Conservation (phyloP, 129 eudicot genomes). For the Mikania micrantha region DNA sequence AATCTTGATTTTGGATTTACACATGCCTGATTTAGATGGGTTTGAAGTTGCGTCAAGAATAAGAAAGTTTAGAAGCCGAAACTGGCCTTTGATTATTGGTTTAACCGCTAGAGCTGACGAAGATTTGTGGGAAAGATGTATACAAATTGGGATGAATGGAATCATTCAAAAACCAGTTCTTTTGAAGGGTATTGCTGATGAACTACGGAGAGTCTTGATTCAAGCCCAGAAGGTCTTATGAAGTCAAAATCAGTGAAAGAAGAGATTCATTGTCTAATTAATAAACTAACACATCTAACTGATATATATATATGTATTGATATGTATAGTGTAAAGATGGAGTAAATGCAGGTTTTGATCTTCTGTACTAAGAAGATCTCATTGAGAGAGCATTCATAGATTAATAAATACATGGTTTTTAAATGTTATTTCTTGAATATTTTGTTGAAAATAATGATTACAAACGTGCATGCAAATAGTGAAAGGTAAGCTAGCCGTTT, state of each 20-base stretch:
- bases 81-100: constrained; percentile 74
- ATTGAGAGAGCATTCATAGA: constrained; percentile 5
- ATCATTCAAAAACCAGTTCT: constrained; percentile 66
- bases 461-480: no score
- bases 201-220: constrained; percentile 53
- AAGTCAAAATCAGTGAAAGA: constrained; percentile 6
- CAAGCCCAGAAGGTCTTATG: constrained; percentile 37
- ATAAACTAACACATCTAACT: constrained; percentile 30
- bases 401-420: neutral
- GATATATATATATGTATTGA: constrained; percentile 6
- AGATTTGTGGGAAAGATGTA: constrained; percentile 49
- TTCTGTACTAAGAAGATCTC: constrained; percentile 17
- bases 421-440: neutral
- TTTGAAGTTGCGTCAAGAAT: constrained; percentile 54
- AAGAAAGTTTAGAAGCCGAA: constrained; percentile 57
- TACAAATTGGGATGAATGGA: constrained; percentile 63
- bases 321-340: constrained; percentile 26
- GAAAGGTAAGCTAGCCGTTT: no score
- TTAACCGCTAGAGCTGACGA: constrained; percentile 48
- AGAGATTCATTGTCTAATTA: neutral
- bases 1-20: constrained; percentile 63
- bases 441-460: neutral
- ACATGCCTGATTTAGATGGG: constrained; percentile 70
- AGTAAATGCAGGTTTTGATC: constrained; percentile 9
- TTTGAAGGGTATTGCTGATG: constrained; percentile 55